Percentiles rank a stretch among this genome's conserved stretches.
phyloP scores from a whole-genome alignment of 2,329 filamentous ascomycete genomes.

The Blastomyces parvus region DNA sequence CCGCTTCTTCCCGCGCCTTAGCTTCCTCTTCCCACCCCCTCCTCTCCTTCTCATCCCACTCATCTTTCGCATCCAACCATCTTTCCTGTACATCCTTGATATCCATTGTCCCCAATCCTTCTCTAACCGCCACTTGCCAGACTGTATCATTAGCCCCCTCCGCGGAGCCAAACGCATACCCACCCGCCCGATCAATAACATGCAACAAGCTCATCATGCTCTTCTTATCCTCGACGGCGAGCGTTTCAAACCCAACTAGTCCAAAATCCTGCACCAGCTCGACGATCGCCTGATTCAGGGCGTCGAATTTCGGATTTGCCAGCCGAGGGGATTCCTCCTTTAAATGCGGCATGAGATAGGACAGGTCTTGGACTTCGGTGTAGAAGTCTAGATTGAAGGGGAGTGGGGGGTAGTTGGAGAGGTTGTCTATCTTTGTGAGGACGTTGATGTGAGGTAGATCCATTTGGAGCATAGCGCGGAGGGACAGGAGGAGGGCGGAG shows the following conservation, averaged over 20 bases:
- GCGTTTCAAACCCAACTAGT: conserved; percentile 81
- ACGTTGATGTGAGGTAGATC: conserved; percentile 94
- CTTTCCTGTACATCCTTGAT: conserved; percentile 86
- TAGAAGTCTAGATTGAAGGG: conserved; percentile 97
- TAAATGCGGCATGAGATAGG: conserved; percentile 70
- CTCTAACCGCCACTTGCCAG: conserved; percentile 92
- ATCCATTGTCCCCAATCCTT: conserved; percentile 60
- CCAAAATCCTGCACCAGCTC: conserved; percentile 82
- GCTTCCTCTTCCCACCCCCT: conserved; percentile 67
- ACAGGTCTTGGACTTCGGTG: conserved; percentile 90
- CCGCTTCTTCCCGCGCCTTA: conserved; percentile 39
- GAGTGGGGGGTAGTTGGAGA: conserved; percentile 71
- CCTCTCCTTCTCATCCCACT: conserved; percentile 70
- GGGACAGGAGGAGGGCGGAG: conserved; percentile 81
- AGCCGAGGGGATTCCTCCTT: conserved; percentile 65
- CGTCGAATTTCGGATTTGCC: conserved; percentile 65
- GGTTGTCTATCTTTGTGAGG: conserved; percentile 93
- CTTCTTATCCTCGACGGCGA: conserved; percentile 93
- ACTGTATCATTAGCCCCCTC: conserved; percentile 91
- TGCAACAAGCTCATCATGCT: conserved; percentile 89
- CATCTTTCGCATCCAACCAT: conserved; percentile 86
- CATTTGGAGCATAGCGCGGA: conserved; percentile 96
- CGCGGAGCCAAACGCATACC: conserved; percentile 83
- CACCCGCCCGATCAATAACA: conserved; percentile 82
- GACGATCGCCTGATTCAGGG: conserved; percentile 77